Evolutionary conservation across 23 red algal genomes (phyloP), one percentile per base, ranked within the genome.

Genomic region (Cyanidioschyzon merolae): DNA sequence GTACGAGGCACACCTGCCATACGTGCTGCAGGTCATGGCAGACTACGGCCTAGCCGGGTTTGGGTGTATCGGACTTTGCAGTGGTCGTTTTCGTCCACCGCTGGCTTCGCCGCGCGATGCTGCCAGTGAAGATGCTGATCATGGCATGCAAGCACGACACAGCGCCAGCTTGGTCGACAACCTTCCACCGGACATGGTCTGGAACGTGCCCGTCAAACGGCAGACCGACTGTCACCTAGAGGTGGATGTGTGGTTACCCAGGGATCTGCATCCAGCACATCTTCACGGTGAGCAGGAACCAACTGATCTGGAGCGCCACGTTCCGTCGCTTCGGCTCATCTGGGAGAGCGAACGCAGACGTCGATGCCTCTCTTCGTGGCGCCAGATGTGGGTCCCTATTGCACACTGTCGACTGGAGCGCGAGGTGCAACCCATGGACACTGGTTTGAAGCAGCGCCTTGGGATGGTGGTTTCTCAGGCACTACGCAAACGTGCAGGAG

Each of bases 1-100:
- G 59, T 82, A 90, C 76, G 88, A 84, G 25, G 39, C 84, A 25
- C 88, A 98, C 75, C 38, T 98, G 27, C 76, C 84, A 0, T 98
- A 85, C 80, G 38, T 84, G 2, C 57, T 86, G 24, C 94, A 98
- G 68, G 83, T 79, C 51, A 79, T 98, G 40, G 80, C 75, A 38
- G 94, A 98, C 82, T 63, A 81, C 40, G 67, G 58, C 40, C 40
- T 98, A 1, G 83, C 85, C 26, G 94, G 88, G 2, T 90, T 98
- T 84, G 89, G 68, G 40, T 91, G 83, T 37, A 77, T 98, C 1
- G 40, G 85, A 39, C 40, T 91, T 34, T 59, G 59, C 16, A 38
- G 41, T 17, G 38, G 68, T 41, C 76, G 80, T 31, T 98, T 98
- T 57, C 85, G 94, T 34, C 32, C 26, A 37, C 85, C 94, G 12